Conservation (phyloP, 2,329 filamentous ascomycete species). For the Aspergillus ruber region DNA sequence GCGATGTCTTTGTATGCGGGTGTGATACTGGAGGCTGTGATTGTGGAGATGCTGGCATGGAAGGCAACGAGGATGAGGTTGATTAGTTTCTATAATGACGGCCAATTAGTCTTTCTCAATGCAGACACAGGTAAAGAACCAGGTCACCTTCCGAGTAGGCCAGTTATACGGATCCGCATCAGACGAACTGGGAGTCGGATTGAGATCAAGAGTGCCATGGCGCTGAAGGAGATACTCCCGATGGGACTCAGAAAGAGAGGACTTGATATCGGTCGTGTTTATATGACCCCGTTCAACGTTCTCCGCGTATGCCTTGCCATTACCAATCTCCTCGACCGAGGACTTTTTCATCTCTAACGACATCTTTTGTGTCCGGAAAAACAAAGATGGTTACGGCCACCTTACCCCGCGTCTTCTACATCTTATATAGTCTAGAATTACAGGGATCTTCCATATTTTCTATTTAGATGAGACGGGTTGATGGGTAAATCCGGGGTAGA, state of each 20-base stretch:
- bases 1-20: slow-evolving; percentile 49
- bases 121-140: background rate
- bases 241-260: slow-evolving; percentile 17
- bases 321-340: no score
- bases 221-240: slow-evolving; percentile 45
- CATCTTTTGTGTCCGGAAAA: no score
- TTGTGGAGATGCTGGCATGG: slow-evolving; percentile 54
- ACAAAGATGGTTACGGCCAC: no score
- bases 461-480: no score
- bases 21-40: slow-evolving; percentile 51
- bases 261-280: background rate
- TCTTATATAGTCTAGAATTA: no score
- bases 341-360: no score
- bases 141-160: slow-evolving; percentile 43
- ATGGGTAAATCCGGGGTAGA: no score
- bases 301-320: no score
- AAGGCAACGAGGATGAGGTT: slow-evolving; percentile 41
- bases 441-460: no score
- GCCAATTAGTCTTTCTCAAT: background rate
- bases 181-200: slow-evolving; percentile 45
- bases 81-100: slow-evolving; percentile 7
- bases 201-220: slow-evolving; percentile 49
- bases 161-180: slow-evolving; percentile 52
- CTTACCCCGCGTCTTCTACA: no score
- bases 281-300: no score